Evolutionary conservation across 345 rosid species (phyloP).

Genomic region (Eucalyptus urophylla): DNA sequence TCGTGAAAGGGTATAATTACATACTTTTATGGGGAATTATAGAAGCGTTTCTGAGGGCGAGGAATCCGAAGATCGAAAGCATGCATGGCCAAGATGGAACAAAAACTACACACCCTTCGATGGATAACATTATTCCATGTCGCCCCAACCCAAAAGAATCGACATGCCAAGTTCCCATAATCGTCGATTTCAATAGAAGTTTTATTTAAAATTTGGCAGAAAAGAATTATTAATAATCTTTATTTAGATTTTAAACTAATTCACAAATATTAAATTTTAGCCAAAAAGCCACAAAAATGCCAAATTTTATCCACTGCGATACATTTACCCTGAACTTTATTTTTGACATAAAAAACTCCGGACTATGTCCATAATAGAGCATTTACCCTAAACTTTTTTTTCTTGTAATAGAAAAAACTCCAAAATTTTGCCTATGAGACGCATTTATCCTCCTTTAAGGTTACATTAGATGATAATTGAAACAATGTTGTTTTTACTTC

Average conservation of each 20-base stretch:
- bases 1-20: not conserved
- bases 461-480: accelerated
- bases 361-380: too few relatives aligned
- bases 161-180: not conserved
- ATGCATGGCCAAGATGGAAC: not conserved
- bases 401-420: too few relatives aligned
- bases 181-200: not conserved
- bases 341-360: too few relatives aligned
- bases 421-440: not conserved
- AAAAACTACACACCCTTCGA: not conserved
- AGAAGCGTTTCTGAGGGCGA: not conserved
- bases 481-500: not conserved
- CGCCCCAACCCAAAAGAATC: not conserved
- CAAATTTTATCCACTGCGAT: accelerated
- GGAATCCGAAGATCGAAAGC: not conserved
- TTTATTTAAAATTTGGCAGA: not conserved
- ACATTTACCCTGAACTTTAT: not conserved
- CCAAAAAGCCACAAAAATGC: not conserved
- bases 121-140: not conserved
- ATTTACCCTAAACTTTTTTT: too few relatives aligned
- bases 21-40: not conserved
- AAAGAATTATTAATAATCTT: not conserved
- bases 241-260: not conserved
- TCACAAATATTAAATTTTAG: not conserved
- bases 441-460: accelerated